phyloP scores from a whole-genome alignment of 169 alveolate species.

The Pseudocohnilembus persalinus region DNA sequence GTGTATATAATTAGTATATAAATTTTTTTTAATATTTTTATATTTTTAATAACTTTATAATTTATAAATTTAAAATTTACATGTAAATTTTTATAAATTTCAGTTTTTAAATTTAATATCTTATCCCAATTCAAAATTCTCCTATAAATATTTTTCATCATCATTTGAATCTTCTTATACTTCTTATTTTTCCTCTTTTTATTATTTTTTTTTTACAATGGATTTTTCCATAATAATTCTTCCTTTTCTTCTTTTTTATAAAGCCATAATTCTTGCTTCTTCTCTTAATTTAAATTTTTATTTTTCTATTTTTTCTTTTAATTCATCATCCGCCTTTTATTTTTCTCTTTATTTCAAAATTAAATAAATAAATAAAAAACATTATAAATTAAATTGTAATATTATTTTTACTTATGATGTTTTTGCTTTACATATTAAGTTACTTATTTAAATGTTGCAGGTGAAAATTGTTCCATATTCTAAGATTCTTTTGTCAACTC shows the following conservation, averaged over 20 bases:
- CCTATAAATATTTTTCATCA: slow-evolving; percentile 25
- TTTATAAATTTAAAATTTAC: no score
- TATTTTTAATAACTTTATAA: no score
- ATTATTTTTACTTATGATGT: not conserved
- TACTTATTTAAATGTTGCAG: slow-evolving; percentile 2
- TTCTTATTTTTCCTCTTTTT: not conserved
- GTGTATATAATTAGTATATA: no score
- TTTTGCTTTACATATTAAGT: not conserved
- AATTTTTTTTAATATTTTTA: no score
- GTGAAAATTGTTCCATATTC: not conserved
- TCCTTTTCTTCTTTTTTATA: slow-evolving; percentile 28
- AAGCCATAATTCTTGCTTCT: slow-evolving; percentile 9
- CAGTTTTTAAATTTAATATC: not conserved
- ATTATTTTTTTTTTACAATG: not conserved
- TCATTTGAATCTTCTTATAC: slow-evolving; percentile 12
- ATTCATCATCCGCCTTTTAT: not conserved
- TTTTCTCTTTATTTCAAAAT: slow-evolving; percentile 4
- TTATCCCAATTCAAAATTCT: slow-evolving; percentile 3
- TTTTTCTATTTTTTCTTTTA: not conserved
- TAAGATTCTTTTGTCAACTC: not conserved
- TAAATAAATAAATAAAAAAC: not conserved
- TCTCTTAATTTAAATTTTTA: not conserved
- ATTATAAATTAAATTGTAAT: no score
- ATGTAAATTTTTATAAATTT: no score
- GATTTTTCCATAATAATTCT: slow-evolving; percentile 19